phyloP scores from a whole-genome alignment of 192 early-diverging fungal species.

The Umbelopsis ramanniana region DNA sequence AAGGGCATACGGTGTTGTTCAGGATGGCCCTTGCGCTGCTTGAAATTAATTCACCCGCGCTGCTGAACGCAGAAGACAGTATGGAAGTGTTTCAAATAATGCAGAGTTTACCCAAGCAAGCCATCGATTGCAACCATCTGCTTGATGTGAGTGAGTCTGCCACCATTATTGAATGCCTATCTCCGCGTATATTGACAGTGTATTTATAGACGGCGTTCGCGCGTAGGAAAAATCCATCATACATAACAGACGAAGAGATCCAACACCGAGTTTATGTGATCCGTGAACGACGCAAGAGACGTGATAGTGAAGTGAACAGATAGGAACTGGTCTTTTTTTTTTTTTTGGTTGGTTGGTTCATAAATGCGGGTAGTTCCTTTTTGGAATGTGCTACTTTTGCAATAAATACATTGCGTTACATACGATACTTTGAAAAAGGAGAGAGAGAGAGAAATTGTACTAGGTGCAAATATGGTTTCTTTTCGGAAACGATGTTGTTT shows the following conservation, averaged over 20 bases:
- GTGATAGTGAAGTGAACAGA: background rate
- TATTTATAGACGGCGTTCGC: slow-evolving; percentile 1
- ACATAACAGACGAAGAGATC: slow-evolving; percentile 4
- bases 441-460: background rate
- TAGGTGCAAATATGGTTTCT: background rate
- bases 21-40: slow-evolving; percentile 77
- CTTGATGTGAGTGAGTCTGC: background rate
- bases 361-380: background rate
- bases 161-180: too few relatives aligned
- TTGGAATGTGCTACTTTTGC: background rate
- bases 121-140: slow-evolving; percentile 15
- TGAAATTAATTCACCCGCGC: slow-evolving; percentile 63
- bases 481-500: too few relatives aligned
- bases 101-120: slow-evolving; percentile 34
- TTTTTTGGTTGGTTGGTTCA: too few relatives aligned
- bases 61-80: slow-evolving; percentile 61
- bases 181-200: background rate
- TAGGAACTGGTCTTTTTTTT: background rate
- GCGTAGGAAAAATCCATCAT: background rate
- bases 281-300: background rate
- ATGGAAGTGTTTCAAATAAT: slow-evolving; percentile 65
- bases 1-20: slow-evolving; percentile 74
- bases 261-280: background rate
- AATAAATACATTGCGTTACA: background rate
- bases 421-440: background rate